Base-by-base conservation (phyloP, 2,329 filamentous ascomycete species). In the Aspergillus jensenii region DNA sequence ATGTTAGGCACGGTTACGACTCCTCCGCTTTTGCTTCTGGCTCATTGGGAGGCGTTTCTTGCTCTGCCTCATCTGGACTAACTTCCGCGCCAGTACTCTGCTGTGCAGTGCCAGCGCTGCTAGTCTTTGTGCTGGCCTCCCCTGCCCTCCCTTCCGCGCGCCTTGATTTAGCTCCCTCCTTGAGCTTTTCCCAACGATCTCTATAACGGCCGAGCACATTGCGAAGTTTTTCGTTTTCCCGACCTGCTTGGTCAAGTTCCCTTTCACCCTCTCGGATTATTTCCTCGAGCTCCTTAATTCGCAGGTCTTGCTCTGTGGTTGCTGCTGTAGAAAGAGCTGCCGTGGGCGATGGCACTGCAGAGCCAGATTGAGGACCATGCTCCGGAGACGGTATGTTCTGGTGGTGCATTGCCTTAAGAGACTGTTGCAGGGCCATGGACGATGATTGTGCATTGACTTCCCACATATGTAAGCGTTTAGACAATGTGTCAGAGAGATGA, bases 361-460 rank as follows among this genome's bases (percentile, higher is more conserved):
- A 68, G 41, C 69, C 62, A 52, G 64, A 68, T 51, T 41, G 79
- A 62, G 61, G 72, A 1, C 55, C 50, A n/a, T 68, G 59, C n/a
- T 72, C 68, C 3, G 69, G 64, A 1, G 69, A 69, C 2, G 68
- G 65, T 5, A 67, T 62, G 35, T 66, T 71, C 21, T 77, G 73
- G 43, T 76, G 74, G 40, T 79, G 76, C 55, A 82, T 74, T 59
- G 79, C 76, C 63, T 81, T 78, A 67, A 87, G 87, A 65, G 91
- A 96, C 72, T 97, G 91, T 14, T 93, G 90, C 35, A 98, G 83
- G 3, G 91, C 91, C 76, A 93, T 85, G 53, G 89, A 90, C 39
- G 90, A 93, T 62, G 88, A 91, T 75, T 98, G 95, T 0, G 92
- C 91, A 67, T 91, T 93, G 40, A 91, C 88, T 75, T 99, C 93